phyloP scores from a whole-genome alignment of 1,284 basidiomycete species.

The Apiotrichum veenhuisii region DNA sequence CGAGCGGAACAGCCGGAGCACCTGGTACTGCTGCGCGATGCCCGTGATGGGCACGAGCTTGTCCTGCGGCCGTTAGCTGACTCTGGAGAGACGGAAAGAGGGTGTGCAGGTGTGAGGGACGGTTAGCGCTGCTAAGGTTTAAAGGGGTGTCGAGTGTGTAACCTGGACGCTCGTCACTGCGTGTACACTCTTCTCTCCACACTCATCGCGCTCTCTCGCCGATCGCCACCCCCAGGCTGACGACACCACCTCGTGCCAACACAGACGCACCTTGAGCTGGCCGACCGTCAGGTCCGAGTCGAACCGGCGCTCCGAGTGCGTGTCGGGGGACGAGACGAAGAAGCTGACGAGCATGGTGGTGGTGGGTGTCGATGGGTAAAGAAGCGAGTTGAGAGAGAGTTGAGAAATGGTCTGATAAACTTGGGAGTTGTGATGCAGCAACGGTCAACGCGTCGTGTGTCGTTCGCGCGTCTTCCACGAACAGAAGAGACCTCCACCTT shows the following conservation, averaged over 20 bases:
- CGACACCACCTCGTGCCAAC: no score
- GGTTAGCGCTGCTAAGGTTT: no score
- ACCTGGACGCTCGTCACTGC: no score
- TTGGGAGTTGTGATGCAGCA: neutral
- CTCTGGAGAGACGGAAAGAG: constrained; percentile 8
- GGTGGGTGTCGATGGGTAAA: neutral
- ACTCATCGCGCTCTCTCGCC: no score
- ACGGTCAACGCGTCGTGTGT: neutral
- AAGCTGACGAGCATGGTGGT: constrained; percentile 55
- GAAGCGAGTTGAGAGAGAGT: neutral
- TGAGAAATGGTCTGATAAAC: neutral
- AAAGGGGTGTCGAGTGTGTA: no score
- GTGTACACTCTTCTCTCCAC: no score
- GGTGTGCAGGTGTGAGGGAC: constrained; percentile 13
- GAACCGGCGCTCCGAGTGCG: constrained; percentile 76
- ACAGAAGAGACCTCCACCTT: neutral
- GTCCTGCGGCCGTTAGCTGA: constrained; percentile 52
- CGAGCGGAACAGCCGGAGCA: constrained; percentile 62
- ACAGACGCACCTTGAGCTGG: constrained; percentile 70
- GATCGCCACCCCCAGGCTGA: no score
- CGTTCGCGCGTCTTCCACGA: neutral
- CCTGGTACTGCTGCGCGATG: constrained; percentile 68
- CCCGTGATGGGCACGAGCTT: constrained; percentile 91
- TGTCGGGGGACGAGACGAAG: constrained; percentile 79
- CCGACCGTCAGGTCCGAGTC: constrained; percentile 68